A percentile compares a stretch with the other conserved stretches of the same genome.
phyloP scores from a whole-genome alignment of 345 rosid species.

The Hypericum perforatum region DNA sequence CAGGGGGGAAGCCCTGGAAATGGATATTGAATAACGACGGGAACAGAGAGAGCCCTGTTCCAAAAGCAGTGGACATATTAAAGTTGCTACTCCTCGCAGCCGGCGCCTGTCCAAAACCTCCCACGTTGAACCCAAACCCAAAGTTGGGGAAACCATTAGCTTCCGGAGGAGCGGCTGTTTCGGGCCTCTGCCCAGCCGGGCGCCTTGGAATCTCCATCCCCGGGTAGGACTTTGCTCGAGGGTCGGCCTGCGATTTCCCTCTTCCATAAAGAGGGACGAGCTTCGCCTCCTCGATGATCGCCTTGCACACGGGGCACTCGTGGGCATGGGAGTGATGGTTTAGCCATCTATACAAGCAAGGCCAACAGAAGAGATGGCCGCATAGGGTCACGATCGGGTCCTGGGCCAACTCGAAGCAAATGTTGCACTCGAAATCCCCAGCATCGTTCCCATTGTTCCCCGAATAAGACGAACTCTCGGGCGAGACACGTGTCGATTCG shows the following conservation, averaged over 20 bases:
- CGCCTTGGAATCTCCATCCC: slow-evolving; percentile 60
- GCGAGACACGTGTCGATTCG: slow-evolving; percentile 35
- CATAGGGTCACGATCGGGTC: slow-evolving; percentile 87
- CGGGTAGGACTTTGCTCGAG: slow-evolving; percentile 54
- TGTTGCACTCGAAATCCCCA: slow-evolving; percentile 88
- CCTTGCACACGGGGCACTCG: slow-evolving; percentile 94
- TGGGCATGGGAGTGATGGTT: slow-evolving; percentile 75
- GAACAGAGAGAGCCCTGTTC: slow-evolving; percentile 38
- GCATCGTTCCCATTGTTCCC: slow-evolving; percentile 38
- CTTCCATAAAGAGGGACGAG: slow-evolving; percentile 94
- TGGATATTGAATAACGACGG: slow-evolving; percentile 74
- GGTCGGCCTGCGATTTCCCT: slow-evolving; percentile 70
- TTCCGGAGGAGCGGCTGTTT: slow-evolving; percentile 45
- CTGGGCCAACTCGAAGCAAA: slow-evolving; percentile 82
- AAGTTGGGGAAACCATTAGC: slow-evolving; percentile 37
- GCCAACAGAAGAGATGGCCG: slow-evolving; percentile 92
- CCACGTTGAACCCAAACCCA: slow-evolving; percentile 51
- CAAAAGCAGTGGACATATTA: slow-evolving; percentile 52
- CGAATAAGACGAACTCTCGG: slow-evolving; percentile 27
- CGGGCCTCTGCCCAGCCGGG: slow-evolving; percentile 72
- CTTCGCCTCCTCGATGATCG: slow-evolving; percentile 75
- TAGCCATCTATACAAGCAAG: slow-evolving; percentile 81
- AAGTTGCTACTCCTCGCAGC: slow-evolving; percentile 63
- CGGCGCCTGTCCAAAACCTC: slow-evolving; percentile 62
- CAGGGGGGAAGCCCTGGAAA: slow-evolving; percentile 60